Evolutionary conservation across 169 alveolate species (phyloP).

Genomic region (Plasmodium knowlesi): DNA sequence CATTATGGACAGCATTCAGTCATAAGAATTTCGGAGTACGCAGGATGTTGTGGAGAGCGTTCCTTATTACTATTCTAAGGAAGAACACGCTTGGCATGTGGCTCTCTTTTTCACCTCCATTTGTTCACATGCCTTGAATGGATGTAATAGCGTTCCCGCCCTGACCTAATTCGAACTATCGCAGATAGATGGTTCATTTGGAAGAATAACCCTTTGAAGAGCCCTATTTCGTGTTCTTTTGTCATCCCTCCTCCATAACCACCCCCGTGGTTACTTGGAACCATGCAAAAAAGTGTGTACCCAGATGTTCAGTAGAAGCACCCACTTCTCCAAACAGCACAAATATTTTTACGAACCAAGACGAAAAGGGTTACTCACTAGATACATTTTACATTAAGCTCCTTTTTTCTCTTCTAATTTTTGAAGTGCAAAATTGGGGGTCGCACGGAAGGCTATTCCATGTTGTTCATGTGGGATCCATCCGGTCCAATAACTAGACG

Average conservation of each 20-base stretch:
- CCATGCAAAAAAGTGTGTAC: not conserved
- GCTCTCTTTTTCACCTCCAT: not conserved
- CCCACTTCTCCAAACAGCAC: not conserved
- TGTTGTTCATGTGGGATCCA: not conserved
- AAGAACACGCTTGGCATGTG: not conserved
- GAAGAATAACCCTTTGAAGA: not conserved
- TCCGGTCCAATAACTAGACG: not conserved
- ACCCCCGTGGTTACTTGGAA: not conserved
- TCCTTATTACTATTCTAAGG: not conserved
- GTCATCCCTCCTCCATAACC: not conserved
- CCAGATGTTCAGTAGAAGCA: not conserved
- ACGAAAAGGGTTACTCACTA: not conserved
- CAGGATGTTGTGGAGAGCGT: not conserved
- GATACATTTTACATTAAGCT: not conserved
- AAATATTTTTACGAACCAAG: not conserved
- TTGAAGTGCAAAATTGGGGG: not conserved
- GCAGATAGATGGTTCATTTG: not conserved
- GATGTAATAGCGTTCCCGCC: not conserved
- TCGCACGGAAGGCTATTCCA: not conserved
- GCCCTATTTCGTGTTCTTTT: not conserved
- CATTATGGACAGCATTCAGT: slow-evolving; percentile 54
- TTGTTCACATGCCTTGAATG: not conserved
- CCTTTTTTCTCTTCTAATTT: not conserved
- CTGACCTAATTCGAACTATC: not conserved
- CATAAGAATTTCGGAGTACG: not conserved